phyloP scores from a whole-genome alignment of 2,329 filamentous ascomycete species.

The Trematosphaeria pertusa region DNA sequence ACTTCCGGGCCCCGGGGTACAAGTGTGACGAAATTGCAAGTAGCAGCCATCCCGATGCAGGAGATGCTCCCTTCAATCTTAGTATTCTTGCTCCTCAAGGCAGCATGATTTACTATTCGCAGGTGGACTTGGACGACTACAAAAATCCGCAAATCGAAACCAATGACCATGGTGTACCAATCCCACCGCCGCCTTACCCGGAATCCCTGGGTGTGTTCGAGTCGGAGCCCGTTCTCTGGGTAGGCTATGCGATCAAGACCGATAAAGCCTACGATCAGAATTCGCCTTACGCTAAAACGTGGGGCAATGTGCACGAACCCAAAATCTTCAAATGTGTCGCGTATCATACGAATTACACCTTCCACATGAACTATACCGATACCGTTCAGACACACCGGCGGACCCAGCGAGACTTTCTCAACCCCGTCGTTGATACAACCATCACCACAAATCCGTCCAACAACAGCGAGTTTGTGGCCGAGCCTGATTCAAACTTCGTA shows the following conservation, averaged over 20 bases:
- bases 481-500: slow-evolving; percentile 31
- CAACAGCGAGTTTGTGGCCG: slow-evolving; percentile 18
- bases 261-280: slow-evolving; percentile 25
- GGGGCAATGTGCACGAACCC: slow-evolving; percentile 39
- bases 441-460: slow-evolving; percentile 20
- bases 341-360: slow-evolving; percentile 46
- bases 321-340: slow-evolving; percentile 46
- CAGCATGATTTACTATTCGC: slow-evolving; percentile 36
- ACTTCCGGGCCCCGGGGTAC: slow-evolving; percentile 46
- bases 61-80: slow-evolving; percentile 36
- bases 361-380: slow-evolving; percentile 38
- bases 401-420: slow-evolving; percentile 35
- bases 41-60: slow-evolving; percentile 18
- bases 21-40: slow-evolving; percentile 40
- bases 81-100: slow-evolving; percentile 41
- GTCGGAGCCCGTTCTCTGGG: slow-evolving; percentile 45
- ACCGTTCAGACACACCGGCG: slow-evolving; percentile 29
- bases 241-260: slow-evolving; percentile 44
- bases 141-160: slow-evolving; percentile 34
- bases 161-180: slow-evolving; percentile 28
- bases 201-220: slow-evolving; percentile 39
- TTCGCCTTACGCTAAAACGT: slow-evolving; percentile 33
- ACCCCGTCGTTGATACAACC: slow-evolving; percentile 39
- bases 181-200: slow-evolving; percentile 31
- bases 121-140: slow-evolving; percentile 43